Evolutionary conservation across 2,329 filamentous ascomycete species (phyloP), one percentile per base, ranked within the genome.

Genomic region (Orbilia ellipsospora): DNA sequence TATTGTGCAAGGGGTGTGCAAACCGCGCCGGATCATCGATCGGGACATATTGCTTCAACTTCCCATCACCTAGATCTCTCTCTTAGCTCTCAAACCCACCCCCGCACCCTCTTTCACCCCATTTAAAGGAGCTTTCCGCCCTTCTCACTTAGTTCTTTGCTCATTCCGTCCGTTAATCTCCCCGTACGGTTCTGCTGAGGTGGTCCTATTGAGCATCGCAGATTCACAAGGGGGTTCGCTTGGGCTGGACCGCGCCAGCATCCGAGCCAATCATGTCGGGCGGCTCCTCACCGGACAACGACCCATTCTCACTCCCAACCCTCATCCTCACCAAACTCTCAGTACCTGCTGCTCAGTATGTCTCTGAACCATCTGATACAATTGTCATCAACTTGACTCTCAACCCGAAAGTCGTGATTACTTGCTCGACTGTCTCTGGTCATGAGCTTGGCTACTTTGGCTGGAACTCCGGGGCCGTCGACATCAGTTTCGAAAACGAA

Each of bases 391-490:
- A 75, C 44, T 57, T 75, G 23, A 65, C 64, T 13, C 64, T 75
- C 6, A 59, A 61, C 13, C 64, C 72, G 16, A 60, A 60, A n/a
- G 64, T 75, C 26, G 4, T 75, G 20, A 68, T 75, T 31, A 75
- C 72, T 48, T 75, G 72, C 40, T 75, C 66, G 26, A 75, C 72
- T 13, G 16, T 75, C 20, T 75, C 72, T 23, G 64, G 64, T 20
- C 64, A 68, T 44, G 72, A 75, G 36, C 64, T 75, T 44, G 72
- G 72, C 20, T 75, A 75, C 54, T 75, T 75, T 40, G 72, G 72
- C 52, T 75, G 72, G 72, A 64, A 63, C 40, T 57, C 72, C 45
- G 72, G 72, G 42, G 64, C 72, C 3, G 72, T 75, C 42, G 72
- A 75, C 36, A 69, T 75, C 45, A 16, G 31, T 26, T 75, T 75